Evolutionary conservation across 2,329 filamentous ascomycete genomes (phyloP).

Genomic region (Fusarium penzigii): DNA sequence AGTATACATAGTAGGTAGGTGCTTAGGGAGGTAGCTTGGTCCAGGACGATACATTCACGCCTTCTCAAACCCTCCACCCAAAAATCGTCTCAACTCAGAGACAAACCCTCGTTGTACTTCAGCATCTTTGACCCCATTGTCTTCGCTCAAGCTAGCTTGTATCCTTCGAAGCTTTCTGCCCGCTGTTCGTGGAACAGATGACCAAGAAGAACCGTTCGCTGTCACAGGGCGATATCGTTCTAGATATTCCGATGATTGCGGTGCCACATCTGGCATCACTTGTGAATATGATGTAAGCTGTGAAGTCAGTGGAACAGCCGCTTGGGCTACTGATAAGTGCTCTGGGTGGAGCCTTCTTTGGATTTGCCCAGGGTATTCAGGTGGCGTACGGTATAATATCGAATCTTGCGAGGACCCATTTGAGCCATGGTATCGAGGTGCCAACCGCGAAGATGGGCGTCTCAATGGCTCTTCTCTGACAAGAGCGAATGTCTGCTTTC

Average conservation of each 20-base stretch:
- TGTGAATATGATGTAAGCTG: slow-evolving; percentile 19
- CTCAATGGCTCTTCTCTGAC: slow-evolving; percentile 42
- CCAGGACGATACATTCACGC: too few relatives aligned
- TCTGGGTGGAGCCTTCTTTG: slow-evolving; percentile 14
- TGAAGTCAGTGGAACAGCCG: slow-evolving; percentile 15
- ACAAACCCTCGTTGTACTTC: slow-evolving; percentile 22
- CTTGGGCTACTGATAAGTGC: slow-evolving; percentile 13
- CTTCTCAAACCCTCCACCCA: slow-evolving; percentile 9
- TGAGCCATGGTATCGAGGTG: slow-evolving; percentile 16
- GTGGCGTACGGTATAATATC: slow-evolving; percentile 33
- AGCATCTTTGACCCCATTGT: slow-evolving; percentile 11
- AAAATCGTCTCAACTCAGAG: slow-evolving; percentile 27
- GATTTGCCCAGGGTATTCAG: slow-evolving; percentile 28
- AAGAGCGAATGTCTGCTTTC: slow-evolving; percentile 19
- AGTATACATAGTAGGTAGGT: too few relatives aligned
- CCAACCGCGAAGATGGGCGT: slow-evolving; percentile 39
- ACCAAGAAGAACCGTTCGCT: not conserved
- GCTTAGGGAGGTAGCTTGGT: too few relatives aligned
- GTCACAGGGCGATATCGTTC: slow-evolving; percentile 33
- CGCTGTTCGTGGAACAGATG: slow-evolving; percentile 2
- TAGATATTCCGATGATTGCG: slow-evolving; percentile 37
- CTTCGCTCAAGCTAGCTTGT: slow-evolving; percentile 11
- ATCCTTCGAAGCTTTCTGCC: slow-evolving; percentile 12
- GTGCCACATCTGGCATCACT: slow-evolving; percentile 9
- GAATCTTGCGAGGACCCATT: slow-evolving; percentile 13